Conservation (phyloP, 495 filamentous ascomycete species). For the Collariella sp. region DNA sequence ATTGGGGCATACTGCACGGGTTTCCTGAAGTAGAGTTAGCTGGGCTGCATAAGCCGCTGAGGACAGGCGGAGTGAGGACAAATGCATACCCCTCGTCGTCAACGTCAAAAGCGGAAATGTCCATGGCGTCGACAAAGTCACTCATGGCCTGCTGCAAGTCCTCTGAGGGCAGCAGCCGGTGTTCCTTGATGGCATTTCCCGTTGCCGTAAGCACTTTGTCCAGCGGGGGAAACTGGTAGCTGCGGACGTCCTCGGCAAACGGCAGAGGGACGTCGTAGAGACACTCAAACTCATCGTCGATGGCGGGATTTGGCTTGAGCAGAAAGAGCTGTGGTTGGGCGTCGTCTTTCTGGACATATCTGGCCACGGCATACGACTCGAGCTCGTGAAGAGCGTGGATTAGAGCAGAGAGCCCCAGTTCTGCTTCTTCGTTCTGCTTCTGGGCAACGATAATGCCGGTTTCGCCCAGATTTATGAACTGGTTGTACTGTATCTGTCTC, state of each 20-base stretch:
- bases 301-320: constrained; percentile 67
- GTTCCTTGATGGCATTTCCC: constrained; percentile 75
- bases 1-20: constrained; percentile 63
- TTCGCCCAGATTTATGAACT: constrained; percentile 76
- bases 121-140: constrained; percentile 90
- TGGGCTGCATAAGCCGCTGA: not conserved
- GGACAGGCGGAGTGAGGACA: not conserved
- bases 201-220: constrained; percentile 80
- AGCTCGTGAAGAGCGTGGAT: constrained; percentile 81
- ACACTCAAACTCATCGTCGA: constrained; percentile 78
- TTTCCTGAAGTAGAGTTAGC: constrained; percentile 44
- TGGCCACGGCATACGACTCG: constrained; percentile 78
- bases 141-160: constrained; percentile 72
- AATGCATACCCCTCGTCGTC: constrained; percentile 60
- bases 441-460: constrained; percentile 65
- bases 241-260: constrained; percentile 83
- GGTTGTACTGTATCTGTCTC: constrained; percentile 55
- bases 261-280: constrained; percentile 89
- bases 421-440: constrained; percentile 62
- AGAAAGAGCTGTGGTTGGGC: constrained; percentile 71
- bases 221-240: constrained; percentile 83
- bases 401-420: constrained; percentile 78
- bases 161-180: constrained; percentile 76
- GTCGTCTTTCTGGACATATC: constrained; percentile 73
- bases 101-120: constrained; percentile 52